Conservation (phyloP, 2,329 filamentous ascomycete genomes). For the Peltaster fructicola region DNA sequence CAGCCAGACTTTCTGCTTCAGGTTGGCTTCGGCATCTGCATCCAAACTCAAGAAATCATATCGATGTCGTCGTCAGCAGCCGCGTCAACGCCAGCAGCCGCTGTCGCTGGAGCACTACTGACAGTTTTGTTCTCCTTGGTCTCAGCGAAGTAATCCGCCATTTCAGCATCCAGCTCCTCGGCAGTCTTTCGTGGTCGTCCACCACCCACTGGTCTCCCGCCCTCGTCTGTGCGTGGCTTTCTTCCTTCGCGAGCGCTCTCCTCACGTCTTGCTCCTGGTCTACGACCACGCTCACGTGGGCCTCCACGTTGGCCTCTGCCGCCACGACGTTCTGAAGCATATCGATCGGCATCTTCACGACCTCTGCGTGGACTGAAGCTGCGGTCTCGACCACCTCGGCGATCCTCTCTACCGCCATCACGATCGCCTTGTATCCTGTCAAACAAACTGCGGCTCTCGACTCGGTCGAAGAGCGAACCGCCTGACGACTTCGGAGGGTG, state of each 20-base stretch:
- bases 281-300: constrained; percentile 29
- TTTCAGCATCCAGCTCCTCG: constrained; percentile 87
- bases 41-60: constrained; percentile 12
- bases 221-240: constrained; percentile 27
- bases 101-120: constrained; percentile 7
- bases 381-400: constrained; percentile 11
- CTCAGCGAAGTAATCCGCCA: constrained; percentile 74
- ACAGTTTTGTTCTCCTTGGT: constrained; percentile 21
- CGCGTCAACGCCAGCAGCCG: constrained; percentile 3
- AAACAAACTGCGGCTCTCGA: constrained; percentile 45
- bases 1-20: too few species aligned
- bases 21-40: too few species aligned
- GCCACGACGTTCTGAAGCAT: constrained; percentile 45
- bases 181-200: constrained; percentile 62
- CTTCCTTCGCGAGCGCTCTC: constrained; percentile 25
- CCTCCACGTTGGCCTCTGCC: constrained; percentile 22
- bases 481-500: constrained; percentile 22
- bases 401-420: constrained; percentile 6
- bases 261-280: constrained; percentile 27
- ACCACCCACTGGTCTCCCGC: constrained; percentile 23
- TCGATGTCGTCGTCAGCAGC: constrained; percentile 16
- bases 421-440: constrained; percentile 37
- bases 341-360: constrained; percentile 55
- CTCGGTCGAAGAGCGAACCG: constrained; percentile 27
- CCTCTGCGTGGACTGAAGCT: constrained; percentile 31